Evolutionary conservation across 495 filamentous ascomycete genomes (phyloP).

Genomic region (Podospora appendiculata): DNA sequence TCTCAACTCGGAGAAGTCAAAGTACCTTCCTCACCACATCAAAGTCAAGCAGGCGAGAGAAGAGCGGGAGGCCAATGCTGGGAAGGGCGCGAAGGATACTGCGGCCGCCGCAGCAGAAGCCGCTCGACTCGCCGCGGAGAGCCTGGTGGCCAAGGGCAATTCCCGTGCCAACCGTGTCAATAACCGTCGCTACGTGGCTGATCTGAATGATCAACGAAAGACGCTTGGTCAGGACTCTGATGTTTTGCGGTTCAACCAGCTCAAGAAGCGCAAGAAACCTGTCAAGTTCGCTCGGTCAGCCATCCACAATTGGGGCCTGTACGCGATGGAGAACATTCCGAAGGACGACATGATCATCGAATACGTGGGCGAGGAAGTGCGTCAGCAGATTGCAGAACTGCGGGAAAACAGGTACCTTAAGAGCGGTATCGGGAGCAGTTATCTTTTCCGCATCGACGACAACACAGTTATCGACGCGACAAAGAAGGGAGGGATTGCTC

Average conservation of each 20-base stretch:
- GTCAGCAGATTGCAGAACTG: constrained; percentile 93
- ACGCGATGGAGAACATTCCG: constrained; percentile 93
- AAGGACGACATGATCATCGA: constrained; percentile 99
- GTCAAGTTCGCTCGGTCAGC: constrained; percentile 96
- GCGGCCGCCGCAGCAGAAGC: constrained; percentile 60
- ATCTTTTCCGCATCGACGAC: constrained; percentile 97
- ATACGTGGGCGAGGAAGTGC: constrained; percentile 95
- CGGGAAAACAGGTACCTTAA: constrained; percentile 86
- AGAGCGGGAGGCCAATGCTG: constrained; percentile 73
- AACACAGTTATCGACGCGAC: constrained; percentile 96
- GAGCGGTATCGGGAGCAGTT: constrained; percentile 94
- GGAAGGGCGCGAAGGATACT: constrained; percentile 58
- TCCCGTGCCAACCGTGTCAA: constrained; percentile 90
- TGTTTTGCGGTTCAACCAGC: constrained; percentile 93
- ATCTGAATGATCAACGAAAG: constrained; percentile 90
- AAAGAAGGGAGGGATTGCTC: constrained; percentile 93
- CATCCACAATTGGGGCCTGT: constrained; percentile 98
- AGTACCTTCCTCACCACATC: constrained; percentile 95
- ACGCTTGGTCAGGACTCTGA: constrained; percentile 79
- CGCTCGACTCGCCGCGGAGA: constrained; percentile 69
- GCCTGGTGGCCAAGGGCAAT: constrained; percentile 63
- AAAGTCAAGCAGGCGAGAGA: constrained; percentile 85
- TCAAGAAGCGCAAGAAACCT: constrained; percentile 98
- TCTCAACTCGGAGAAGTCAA: constrained; percentile 91
- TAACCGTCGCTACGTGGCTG: constrained; percentile 86